Evolutionary conservation across 495 filamentous ascomycete species (phyloP).

Genomic region (Letharia lupina): DNA sequence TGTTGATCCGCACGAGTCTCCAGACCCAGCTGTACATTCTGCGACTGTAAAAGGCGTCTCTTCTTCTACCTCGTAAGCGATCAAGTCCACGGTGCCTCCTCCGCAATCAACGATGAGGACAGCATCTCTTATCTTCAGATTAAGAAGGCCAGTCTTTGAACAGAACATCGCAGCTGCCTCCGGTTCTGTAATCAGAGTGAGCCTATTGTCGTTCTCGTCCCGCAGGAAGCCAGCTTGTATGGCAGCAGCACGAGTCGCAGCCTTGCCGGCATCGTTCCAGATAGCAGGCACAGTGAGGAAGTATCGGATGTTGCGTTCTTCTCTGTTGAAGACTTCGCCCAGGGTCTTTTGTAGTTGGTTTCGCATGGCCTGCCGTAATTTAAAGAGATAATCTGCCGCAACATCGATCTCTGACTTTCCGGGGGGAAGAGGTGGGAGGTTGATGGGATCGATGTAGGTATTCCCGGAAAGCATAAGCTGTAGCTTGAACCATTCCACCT

Average conservation of each 20-base stretch:
- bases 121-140: conserved; percentile 67
- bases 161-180: conserved; percentile 75
- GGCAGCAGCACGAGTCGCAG: conserved; percentile 65
- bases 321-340: conserved; percentile 67
- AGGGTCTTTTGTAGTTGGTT: conserved; percentile 67
- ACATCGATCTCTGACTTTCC: conserved; percentile 77
- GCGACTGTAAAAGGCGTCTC: conserved; percentile 68
- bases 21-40: conserved; percentile 69
- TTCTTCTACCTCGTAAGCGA: conserved; percentile 74
- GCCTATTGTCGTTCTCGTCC: conserved; percentile 67
- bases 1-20: conserved; percentile 70
- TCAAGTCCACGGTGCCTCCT: conserved; percentile 73
- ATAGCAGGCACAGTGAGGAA: conserved; percentile 72
- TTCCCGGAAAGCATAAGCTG: conserved; percentile 75
- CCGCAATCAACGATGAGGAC: conserved; percentile 74
- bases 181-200: conserved; percentile 68
- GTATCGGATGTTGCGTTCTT: conserved; percentile 71
- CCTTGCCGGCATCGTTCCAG: conserved; percentile 76
- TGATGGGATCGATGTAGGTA: conserved; percentile 76
- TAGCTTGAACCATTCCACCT: conserved; percentile 80
- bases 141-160: conserved; percentile 66
- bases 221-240: conserved; percentile 71
- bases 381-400: conserved; percentile 72
- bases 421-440: conserved; percentile 65
- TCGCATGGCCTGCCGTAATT: conserved; percentile 68